Evolutionary conservation across 2,329 filamentous ascomycete genomes (phyloP), one percentile per base, ranked within the genome.

Genomic region (Fusarium miscanthi): DNA sequence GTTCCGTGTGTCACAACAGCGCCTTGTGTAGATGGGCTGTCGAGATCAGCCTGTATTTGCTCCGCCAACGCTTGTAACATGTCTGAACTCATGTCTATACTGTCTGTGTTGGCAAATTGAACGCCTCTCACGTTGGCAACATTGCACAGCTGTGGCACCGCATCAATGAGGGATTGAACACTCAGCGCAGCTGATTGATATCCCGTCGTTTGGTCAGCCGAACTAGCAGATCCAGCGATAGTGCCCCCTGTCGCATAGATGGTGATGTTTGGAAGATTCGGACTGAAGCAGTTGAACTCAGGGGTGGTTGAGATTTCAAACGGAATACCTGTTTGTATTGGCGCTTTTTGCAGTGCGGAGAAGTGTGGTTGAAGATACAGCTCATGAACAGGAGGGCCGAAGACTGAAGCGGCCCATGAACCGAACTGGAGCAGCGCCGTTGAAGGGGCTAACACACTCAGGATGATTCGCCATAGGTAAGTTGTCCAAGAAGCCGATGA

Each of bases 1-100:
- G 90, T 92, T 52, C 90, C 90, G 74, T 92, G 90, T 1, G 90
- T 91, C 59, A 92, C 81, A 10, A 91, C 87, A 11, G 86, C 87
- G 40, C 85, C 88, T 80, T 82, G 79, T 38, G 79, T 80, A 54
- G 79, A 73, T n/a, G 80, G 80, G 62, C 76, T 78, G 31, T 85
- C 83, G 8, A 89, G 81, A 61, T 87, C 86, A 10, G 69, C 68
- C 61, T 87, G 85, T 58, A 90, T 85, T 60, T 82, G 79, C 30
- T 85, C 81, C 10, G 85, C 82, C 40, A 90, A 75, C 31, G 81
- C 82, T 25, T 89, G 80, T 38, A 87, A 82, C 59, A 88, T 83
- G 10, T 79, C 82, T 23, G 85, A 80, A 35, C 86, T 88, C 70
- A 90, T 82, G 64, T 83, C 80, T 35, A 78, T 78, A 59, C 84